phyloP scores from a whole-genome alignment of 306 rosid species.

The Sesbania bispinosa region DNA sequence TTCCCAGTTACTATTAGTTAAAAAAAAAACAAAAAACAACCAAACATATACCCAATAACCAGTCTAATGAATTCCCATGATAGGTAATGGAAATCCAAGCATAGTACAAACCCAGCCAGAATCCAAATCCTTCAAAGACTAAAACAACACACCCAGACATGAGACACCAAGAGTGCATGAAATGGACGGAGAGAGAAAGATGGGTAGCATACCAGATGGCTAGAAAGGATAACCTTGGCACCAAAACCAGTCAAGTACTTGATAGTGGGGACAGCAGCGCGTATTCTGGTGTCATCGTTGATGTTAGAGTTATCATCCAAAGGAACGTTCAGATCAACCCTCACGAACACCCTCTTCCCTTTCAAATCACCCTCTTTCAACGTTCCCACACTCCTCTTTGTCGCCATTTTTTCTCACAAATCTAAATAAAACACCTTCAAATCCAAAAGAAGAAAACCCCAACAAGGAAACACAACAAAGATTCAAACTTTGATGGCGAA shows the following conservation, averaged over 20 bases:
- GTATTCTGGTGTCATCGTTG: conserved; percentile 89
- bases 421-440: conserved; percentile 11
- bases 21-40: too few species aligned
- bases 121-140: not conserved
- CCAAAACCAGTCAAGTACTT: conserved; percentile 63
- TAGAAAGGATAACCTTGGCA: conserved; percentile 73
- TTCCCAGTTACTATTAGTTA: not conserved
- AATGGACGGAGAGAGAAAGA: not conserved
- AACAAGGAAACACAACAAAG: not conserved
- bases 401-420: conserved; percentile 50
- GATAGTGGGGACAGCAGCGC: conserved; percentile 94
- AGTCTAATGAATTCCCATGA: not conserved
- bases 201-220: conserved; percentile 70
- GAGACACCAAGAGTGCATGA: not conserved
- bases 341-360: conserved; percentile 83
- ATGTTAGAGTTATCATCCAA: conserved; percentile 74
- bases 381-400: conserved; percentile 84
- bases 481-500: not conserved
- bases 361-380: conserved; percentile 86
- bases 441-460: not conserved
- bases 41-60: not conserved
- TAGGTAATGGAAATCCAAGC: not conserved
- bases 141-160: not conserved
- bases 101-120: not conserved
- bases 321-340: conserved; percentile 95